Conservation (phyloP, 345 rosid genomes). For the Eucalyptus camaldulensis region DNA sequence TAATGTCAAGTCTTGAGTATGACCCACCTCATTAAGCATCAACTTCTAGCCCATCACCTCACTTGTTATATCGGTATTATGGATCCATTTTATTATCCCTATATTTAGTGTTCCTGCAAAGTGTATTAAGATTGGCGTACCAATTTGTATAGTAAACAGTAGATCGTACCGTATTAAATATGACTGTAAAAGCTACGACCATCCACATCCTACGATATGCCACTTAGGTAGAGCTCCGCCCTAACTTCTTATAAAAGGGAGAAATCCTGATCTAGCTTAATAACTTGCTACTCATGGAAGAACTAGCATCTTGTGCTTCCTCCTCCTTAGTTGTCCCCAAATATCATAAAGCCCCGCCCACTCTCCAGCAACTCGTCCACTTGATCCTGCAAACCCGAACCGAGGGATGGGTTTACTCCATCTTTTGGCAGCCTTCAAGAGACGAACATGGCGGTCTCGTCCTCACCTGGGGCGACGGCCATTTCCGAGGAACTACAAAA, state of each 20-base stretch:
- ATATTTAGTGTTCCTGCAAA: not conserved
- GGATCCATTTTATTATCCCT: not conserved
- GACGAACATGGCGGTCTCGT: not conserved
- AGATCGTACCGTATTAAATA: not conserved
- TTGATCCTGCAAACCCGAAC: not conserved
- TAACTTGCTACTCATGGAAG: not conserved
- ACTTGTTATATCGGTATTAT: not conserved
- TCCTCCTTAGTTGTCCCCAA: not conserved
- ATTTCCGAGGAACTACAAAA: not conserved
- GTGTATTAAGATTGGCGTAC: not conserved
- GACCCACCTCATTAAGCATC: not conserved
- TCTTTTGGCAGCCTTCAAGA: conserved; percentile 1
- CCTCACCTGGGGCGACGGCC: not conserved
- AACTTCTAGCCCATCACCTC: not conserved
- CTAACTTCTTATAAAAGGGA: not conserved
- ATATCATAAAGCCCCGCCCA: not conserved
- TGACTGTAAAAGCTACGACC: not conserved
- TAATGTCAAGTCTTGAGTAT: not conserved
- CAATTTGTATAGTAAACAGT: not conserved
- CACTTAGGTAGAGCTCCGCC: not conserved
- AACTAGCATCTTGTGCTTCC: not conserved
- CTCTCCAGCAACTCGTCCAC: not conserved
- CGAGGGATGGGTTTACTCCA: conserved; percentile 9
- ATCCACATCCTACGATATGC: too few species aligned
- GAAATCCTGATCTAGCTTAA: not conserved